A percentile compares a stretch with the other conserved stretches of the same genome.
These are phyloP conservation scores for Zygnema cylindricum DNA, from an alignment of 139 green algal genomes.

Conservation along the genomic window DNA sequence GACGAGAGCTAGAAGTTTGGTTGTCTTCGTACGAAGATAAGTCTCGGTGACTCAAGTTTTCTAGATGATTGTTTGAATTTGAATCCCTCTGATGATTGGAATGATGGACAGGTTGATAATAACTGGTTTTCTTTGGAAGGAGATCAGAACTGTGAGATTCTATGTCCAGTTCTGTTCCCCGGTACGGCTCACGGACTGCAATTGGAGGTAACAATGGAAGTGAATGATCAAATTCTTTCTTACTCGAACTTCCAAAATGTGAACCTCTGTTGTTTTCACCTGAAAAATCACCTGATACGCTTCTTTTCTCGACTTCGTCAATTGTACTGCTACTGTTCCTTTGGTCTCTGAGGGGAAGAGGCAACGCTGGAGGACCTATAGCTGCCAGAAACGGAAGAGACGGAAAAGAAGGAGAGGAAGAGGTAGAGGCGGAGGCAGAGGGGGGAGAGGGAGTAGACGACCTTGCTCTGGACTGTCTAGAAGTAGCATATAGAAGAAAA, in stretches of 20 bases:
- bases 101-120: not conserved
- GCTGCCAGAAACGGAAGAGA: too few relatives aligned
- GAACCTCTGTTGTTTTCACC: not conserved
- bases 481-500: too few relatives aligned
- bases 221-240: too few relatives aligned
- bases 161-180: not conserved
- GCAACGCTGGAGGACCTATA: too few relatives aligned
- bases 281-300: not conserved
- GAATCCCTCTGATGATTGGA: not conserved
- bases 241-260: not conserved
- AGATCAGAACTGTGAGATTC: not conserved
- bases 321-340: too few relatives aligned
- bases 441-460: too few relatives aligned
- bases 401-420: too few relatives aligned
- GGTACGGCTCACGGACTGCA: not conserved
- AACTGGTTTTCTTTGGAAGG: not conserved
- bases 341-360: too few relatives aligned
- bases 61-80: not conserved
- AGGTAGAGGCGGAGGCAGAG: too few relatives aligned
- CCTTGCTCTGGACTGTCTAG: too few relatives aligned
- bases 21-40: not conserved
- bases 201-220: not conserved
- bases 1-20: too few relatives aligned
- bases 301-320: too few relatives aligned
- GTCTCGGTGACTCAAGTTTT: not conserved